phyloP scores from a whole-genome alignment of 345 rosid genomes.

The Hypericum androsaemum region DNA sequence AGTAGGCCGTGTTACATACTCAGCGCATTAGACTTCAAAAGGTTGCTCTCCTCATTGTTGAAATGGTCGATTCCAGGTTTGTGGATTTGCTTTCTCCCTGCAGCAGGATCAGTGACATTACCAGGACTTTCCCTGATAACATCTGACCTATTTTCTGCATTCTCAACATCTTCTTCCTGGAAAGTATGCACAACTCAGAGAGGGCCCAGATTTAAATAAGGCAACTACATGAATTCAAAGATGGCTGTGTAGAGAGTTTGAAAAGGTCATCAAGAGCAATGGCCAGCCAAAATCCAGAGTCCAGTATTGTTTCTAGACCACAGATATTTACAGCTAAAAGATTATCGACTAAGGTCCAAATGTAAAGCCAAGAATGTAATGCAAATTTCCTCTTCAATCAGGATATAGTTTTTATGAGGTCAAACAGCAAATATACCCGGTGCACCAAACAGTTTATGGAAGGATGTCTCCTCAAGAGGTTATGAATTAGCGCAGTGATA shows the following conservation, averaged over 20 bases:
- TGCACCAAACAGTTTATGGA: conserved; percentile 90
- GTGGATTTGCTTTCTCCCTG: conserved; percentile 1
- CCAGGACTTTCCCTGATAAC: conserved; percentile 25
- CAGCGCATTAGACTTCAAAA: conserved; percentile 66
- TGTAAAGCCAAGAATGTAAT: too few species aligned
- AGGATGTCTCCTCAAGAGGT: conserved; percentile 81
- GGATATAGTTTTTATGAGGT: not conserved
- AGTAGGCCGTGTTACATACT: not conserved
- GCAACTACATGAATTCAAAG: too few species aligned
- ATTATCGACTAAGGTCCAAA: too few species aligned
- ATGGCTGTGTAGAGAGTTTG: too few species aligned
- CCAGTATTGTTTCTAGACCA: too few species aligned
- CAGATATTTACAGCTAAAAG: too few species aligned
- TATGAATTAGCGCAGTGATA: conserved; percentile 73
- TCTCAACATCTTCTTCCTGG: conserved; percentile 11
- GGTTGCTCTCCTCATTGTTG: conserved; percentile 47
- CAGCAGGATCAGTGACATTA: conserved; percentile 10
- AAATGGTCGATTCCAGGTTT: conserved; percentile 61
- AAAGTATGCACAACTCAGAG: not conserved
- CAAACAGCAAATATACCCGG: conserved; percentile 30
- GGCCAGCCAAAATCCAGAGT: too few species aligned
- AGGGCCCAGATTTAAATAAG: too few species aligned
- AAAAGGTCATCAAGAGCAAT: too few species aligned
- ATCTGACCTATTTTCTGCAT: conserved; percentile 23
- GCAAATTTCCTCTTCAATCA: too few species aligned